Base-by-base conservation (phyloP, 1,284 basidiomycete species). In the Boletus semigastroideus region DNA sequence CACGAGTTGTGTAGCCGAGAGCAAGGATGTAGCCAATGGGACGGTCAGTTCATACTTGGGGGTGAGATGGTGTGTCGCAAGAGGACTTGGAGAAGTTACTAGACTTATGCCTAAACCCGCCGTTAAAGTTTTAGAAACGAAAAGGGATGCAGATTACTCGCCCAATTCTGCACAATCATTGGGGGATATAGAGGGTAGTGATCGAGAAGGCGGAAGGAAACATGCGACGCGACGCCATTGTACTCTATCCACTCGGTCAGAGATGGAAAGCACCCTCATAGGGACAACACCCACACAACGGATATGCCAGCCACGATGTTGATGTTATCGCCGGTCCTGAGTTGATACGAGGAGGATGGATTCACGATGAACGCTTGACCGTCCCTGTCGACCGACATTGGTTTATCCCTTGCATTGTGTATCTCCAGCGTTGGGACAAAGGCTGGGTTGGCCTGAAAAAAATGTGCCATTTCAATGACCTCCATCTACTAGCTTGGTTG, bases 31-130 rank as follows among this genome's bases (percentile, higher is more conserved):
- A 0, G 79, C 80, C 30, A 82, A 67, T 0, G 72, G 54, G 2
- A 79, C 67, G 11, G 73, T 78, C n/a, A 80, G 70, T 10, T 73
- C 64, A 53, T 77, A 80, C 25, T 74, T 75, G 2, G 78, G 59
- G 3, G 75, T 74, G 43, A 87, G 71, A 61, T 88, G 83, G 56
- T 89, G 84, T 0, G 85, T 87, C 11, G 80, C 71, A 27, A 75
- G 68, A 0, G 71, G 58, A 44, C 71, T 67, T 1, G 73, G 72
- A 10, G 70, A 73, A 27, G 75, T 71, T 1, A 80, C 70, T 13
- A 85, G 51, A 48, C 79, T 75, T 37, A 89, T 73, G 2, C 86
- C 86, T 59, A 2, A 34, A 20, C 33, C 41, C 33, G 40, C 45
- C 31, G n/a, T 54, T 38, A 45, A 22, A 47, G 5, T 33, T 27